A percentile compares a stretch with the other conserved stretches of the same genome.
Conservation (phyloP, 257 asterid genomes). For the Penstemon eatonii region DNA sequence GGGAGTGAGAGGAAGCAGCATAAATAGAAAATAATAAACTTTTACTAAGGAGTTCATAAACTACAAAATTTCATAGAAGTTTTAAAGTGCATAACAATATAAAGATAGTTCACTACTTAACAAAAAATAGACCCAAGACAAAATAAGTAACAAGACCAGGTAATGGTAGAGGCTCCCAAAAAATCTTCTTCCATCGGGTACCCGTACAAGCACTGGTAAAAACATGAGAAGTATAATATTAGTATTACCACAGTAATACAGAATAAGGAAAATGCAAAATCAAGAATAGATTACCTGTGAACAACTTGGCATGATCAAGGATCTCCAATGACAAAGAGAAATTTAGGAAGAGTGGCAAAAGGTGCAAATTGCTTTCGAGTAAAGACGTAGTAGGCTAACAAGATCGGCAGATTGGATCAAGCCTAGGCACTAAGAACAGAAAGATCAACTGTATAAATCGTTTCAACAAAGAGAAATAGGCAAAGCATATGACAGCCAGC, state of each 20-base stretch:
- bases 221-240: constrained; percentile 7
- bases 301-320: constrained; percentile 51
- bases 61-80: background rate
- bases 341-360: constrained; percentile 7
- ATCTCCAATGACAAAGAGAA: constrained; percentile 42
- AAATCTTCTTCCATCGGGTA: constrained; percentile 30
- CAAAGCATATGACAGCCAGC: constrained; percentile 23
- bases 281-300: constrained; percentile 28
- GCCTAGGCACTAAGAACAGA: background rate
- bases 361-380: too few relatives aligned
- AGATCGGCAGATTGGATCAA: background rate
- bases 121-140: constrained; percentile 10
- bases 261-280: background rate
- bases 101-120: constrained; percentile 17
- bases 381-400: too few relatives aligned
- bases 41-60: background rate
- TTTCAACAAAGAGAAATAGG: constrained; percentile 22
- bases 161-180: constrained; percentile 30
- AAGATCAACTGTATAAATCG: constrained; percentile 6
- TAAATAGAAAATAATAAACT: background rate
- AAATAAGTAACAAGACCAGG: constrained; percentile 7
- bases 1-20: background rate
- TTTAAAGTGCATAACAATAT: background rate
- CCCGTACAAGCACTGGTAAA: constrained; percentile 36
- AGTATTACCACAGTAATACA: background rate